A percentile compares a stretch with the other conserved stretches of the same genome.
Evolutionary conservation across 495 filamentous ascomycete species (phyloP).

Genomic region (Aspergillus nanangensis): DNA sequence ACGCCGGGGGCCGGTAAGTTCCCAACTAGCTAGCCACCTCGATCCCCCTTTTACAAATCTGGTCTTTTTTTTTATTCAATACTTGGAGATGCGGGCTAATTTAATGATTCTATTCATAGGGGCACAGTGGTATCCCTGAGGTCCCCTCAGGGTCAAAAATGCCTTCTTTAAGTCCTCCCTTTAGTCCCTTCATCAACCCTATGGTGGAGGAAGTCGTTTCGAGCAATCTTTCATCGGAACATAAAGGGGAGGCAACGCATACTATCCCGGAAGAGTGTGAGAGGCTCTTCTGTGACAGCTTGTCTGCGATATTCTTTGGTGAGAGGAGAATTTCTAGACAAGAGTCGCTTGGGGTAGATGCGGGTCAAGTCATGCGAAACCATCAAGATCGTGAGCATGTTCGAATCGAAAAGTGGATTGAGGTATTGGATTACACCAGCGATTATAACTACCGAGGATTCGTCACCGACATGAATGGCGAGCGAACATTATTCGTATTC

Average conservation of each 20-base stretch:
- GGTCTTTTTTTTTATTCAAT: no score
- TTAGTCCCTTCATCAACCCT: conserved; percentile 60
- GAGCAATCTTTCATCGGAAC: conserved; percentile 34
- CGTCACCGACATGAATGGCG: conserved; percentile 54
- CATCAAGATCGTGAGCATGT: conserved; percentile 19
- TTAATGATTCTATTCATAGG: conserved; percentile 44
- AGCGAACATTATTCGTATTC: conserved; percentile 82
- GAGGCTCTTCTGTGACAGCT: conserved; percentile 97
- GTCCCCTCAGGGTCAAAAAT: conserved; percentile 77
- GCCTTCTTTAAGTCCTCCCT: conserved; percentile 77
- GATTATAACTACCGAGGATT: conserved; percentile 83
- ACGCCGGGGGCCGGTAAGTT: conserved; percentile 68
- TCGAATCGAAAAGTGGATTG: conserved; percentile 57
- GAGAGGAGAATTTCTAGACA: conserved; percentile 67
- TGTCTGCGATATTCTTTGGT: conserved; percentile 91
- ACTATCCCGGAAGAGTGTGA: conserved; percentile 99
- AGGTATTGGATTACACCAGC: conserved; percentile 85
- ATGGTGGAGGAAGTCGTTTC: conserved; percentile 51
- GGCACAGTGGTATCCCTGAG: conserved; percentile 97
- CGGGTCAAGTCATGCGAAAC: conserved; percentile 34
- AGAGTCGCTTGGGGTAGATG: conserved; percentile 77
- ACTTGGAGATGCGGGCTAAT: no score
- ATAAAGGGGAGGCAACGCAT: conserved; percentile 85
- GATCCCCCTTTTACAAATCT: no score
- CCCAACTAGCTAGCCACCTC: no score